These are phyloP conservation scores for Soucietia sequanensis DNA, from an alignment of 805 yeast genomes.

Conservation along the genomic window DNA sequence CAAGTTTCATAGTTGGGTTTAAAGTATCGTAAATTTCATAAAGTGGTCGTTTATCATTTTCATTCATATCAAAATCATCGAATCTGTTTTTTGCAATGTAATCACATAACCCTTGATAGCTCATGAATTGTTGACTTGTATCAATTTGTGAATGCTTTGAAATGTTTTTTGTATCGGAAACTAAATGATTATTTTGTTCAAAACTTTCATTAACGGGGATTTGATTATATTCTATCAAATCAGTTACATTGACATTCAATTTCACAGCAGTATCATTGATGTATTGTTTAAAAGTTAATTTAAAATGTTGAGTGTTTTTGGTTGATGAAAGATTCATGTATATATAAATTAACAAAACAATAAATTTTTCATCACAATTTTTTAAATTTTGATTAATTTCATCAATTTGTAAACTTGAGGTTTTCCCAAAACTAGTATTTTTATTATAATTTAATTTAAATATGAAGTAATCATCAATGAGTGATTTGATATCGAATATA, in stretches of 20 bases:
- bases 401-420: too few species aligned
- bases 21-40: constrained; percentile 20
- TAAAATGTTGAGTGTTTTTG: too few species aligned
- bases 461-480: not conserved
- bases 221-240: not conserved
- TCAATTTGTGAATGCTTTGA: too few species aligned
- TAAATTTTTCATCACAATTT: too few species aligned
- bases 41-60: constrained; percentile 5
- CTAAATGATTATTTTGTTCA: too few species aligned
- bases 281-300: too few species aligned
- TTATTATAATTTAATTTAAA: not conserved
- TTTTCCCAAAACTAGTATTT: too few species aligned
- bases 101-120: constrained; percentile 12
- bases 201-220: too few species aligned
- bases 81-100: constrained; percentile 20
- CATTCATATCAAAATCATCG: constrained; percentile 5
- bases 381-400: not conserved
- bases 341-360: too few species aligned
- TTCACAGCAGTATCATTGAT: not conserved
- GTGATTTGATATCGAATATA: not conserved
- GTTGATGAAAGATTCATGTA: too few species aligned
- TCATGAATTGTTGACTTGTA: not conserved
- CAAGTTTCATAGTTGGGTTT: constrained; percentile 9
- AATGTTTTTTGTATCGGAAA: not conserved
- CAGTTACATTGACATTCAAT: not conserved